Base-by-base conservation (phyloP, 2,329 filamentous ascomycete genomes). In the Verticillium klebahnii region DNA sequence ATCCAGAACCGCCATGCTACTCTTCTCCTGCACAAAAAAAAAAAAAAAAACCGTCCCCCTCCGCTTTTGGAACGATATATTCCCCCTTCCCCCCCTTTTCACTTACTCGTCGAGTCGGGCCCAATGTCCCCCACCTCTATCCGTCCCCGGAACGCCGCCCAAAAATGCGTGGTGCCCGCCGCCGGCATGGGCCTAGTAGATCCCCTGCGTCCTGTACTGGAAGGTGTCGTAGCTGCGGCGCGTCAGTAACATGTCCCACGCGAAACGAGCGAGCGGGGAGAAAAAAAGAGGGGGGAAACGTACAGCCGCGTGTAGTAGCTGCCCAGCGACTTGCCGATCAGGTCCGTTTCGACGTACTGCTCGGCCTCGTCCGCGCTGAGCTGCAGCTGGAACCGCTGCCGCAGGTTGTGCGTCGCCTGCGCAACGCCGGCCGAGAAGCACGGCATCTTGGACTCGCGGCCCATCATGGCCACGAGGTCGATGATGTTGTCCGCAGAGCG, bases 231-330 rank as follows among this genome's bases (percentile, higher is more conserved):
- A 92, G 76, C 89, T 92, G 52, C 3, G 15, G 58, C 7, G 1
- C 34, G 61, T 68, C 25, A 64, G 54, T 69, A 69, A 69, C 60
- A 34, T n/a, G 36, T 4, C 34, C 45, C 40, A 5, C 14, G 61
- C 70, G 58, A 73, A 66, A 19, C 14, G 36, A 19, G 12, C 1
- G 25, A 3, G 11, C 19, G 12, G 4, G 12, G 4, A 8, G 32
- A 12, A 17, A 31, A 45, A 7, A 15, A 29, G 29, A 29, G 29
- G 6, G 29, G 3, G 23, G 25, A 12, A n/a, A 75, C 89, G 81
- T 78, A 93, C 87, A 93, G 83, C 79, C 91, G 85, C 72, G 91
- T 94, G 74, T 93, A 94, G 77, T 95, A 95, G 75, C 91, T 94
- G 65, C 91, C 91, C 68, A 91, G 83, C 66, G 90, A 92, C 82